Evolutionary conservation across 2,329 filamentous ascomycete genomes (phyloP), one percentile per base, ranked within the genome.

Genomic region (Trichophyton rubrum): DNA sequence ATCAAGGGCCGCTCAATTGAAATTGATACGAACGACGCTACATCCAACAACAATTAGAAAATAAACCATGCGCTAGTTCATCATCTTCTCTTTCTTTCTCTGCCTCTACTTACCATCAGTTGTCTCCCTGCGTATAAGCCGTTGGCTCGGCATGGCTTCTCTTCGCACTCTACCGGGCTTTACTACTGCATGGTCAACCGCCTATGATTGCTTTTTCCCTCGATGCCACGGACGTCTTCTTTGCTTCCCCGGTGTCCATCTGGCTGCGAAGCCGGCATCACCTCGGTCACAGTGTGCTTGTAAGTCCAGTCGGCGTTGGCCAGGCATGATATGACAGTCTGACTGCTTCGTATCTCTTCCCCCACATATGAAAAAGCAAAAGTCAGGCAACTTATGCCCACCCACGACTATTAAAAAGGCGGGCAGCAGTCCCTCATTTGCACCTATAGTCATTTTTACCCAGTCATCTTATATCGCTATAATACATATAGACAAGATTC

Each of bases 151-250:
- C 43, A 53, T 53, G 49, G 22, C 49, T 30, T 15, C 22, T 24
- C 24, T 22, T 24, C 49, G 11, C 22, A 2, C 49, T n/a, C 49
- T 53, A 15, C 49, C 49, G 49, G 2, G 22, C 8, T 8, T 53
- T 24, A 53, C 22, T 24, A 33, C 49, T 7, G 49, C 49, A 22
- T 30, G 4, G 22, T 53, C 49, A 33, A 53, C 49, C n/a, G 5
- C 22, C 49, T 17, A 53, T 53, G n/a, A 22, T 53, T 53, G 49
- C 49, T 53, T 53, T 53, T 53, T 53, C 49, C 11, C 49, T 33
- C 49, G 22, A 13, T 33, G 22, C 49, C 27, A 33, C 49, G 49
- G 49, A 30, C 49, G 49, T 17, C 27, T 13, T 24, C 49, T 5
- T 53, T n/a, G 49, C 49, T 33, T 53, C 49, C 49, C 49, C 49